Conservation (phyloP, 2,329 filamentous ascomycete genomes). For the Chrysoporthe cubensis region DNA sequence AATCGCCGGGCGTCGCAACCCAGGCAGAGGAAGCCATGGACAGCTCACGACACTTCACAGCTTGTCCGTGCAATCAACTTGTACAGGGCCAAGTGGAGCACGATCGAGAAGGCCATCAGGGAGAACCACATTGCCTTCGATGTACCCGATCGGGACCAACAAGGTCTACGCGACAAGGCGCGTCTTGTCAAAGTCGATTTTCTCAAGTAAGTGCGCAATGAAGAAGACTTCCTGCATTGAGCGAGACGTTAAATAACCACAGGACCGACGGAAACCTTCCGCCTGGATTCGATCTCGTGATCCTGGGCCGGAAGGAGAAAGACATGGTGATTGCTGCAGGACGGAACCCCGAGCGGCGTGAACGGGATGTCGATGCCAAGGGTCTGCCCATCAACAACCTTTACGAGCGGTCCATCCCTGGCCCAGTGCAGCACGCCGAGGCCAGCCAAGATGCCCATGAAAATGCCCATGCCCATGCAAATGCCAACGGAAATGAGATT, state of each 20-base stretch:
- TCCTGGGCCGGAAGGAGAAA: constrained; percentile 55
- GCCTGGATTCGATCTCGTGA: constrained; percentile 53
- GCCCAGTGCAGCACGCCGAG: constrained; percentile 5
- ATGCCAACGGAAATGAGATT: background rate
- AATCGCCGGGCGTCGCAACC: constrained; percentile 38
- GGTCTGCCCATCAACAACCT: constrained; percentile 45
- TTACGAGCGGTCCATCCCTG: constrained; percentile 8
- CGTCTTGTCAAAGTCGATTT: constrained; percentile 59
- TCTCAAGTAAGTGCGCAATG: constrained; percentile 43
- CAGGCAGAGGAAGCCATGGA: constrained; percentile 47
- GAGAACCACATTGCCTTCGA: constrained; percentile 44
- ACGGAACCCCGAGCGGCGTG: constrained; percentile 55
- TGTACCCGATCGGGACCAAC: constrained; percentile 50
- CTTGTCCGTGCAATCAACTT: constrained; percentile 49
- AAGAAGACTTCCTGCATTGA: background rate
- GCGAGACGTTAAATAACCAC: background rate
- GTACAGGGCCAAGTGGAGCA: constrained; percentile 45
- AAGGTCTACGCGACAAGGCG: constrained; percentile 62
- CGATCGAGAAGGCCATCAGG: constrained; percentile 40
- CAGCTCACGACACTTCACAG: constrained; percentile 42
- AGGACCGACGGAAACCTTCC: constrained; percentile 50
- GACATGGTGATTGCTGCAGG: constrained; percentile 43
- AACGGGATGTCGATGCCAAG: constrained; percentile 48
- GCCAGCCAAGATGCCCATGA: too few species aligned
- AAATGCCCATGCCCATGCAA: background rate